Percentiles rank a stretch among this genome's conserved stretches.
Conservation (phyloP, 176 grass and related monocot species). For the Carex myosuroides region DNA sequence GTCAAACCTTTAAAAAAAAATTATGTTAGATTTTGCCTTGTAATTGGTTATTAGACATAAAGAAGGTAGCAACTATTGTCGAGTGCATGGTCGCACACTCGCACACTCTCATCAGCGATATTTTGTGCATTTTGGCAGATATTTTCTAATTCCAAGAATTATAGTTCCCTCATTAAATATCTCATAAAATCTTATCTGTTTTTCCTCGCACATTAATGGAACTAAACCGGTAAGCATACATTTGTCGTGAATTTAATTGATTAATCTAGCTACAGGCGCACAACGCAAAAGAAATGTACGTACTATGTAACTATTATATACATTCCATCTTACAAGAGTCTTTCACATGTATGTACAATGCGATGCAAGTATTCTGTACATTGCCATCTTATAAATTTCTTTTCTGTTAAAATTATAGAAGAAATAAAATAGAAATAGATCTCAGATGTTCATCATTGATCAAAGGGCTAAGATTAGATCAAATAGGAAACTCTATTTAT, state of each 20-base stretch:
- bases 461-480: no score
- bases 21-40: not conserved
- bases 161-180: not conserved
- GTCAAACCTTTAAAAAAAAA: no score
- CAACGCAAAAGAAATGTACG: not conserved
- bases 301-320: not conserved
- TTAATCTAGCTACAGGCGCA: not conserved
- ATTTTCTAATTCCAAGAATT: not conserved
- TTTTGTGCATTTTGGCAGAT: slow-evolving; percentile 1
- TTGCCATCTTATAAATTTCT: no score
- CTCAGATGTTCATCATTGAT: no score
- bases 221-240: not conserved
- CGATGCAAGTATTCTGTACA: no score
- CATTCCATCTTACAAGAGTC: no score
- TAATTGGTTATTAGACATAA: not conserved
- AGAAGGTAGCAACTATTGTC: not conserved
- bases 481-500: no score
- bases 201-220: not conserved
- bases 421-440: no score
- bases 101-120: not conserved
- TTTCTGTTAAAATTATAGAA: no score
- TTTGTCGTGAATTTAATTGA: not conserved
- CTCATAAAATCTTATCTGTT: not conserved
- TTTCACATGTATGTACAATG: not conserved
- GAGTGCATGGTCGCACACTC: not conserved